Conservation (phyloP, 257 asterid genomes). For the Orobanche coerulescens region DNA sequence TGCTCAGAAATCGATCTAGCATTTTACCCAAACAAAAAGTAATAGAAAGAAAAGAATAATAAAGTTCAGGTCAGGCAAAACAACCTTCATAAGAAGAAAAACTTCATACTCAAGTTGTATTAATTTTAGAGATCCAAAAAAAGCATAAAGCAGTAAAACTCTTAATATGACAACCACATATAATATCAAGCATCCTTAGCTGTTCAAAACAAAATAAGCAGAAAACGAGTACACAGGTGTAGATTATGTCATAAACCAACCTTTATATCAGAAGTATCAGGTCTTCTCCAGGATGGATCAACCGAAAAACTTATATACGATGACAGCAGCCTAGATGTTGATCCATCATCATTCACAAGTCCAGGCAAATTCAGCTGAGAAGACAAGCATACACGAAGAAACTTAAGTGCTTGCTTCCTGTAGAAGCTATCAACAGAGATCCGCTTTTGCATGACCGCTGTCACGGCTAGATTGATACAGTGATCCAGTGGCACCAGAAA, state of each 20-base stretch:
- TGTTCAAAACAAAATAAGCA: no score
- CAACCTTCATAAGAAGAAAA: no score
- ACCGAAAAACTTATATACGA: constrained; percentile 66
- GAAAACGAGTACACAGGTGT: no score
- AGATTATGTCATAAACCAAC: constrained; percentile 33
- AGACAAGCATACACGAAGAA: constrained; percentile 89
- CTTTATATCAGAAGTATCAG: constrained; percentile 85
- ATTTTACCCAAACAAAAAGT: no score
- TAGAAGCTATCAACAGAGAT: constrained; percentile 65
- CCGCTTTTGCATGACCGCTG: constrained; percentile 83
- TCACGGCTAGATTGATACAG: constrained; percentile 92
- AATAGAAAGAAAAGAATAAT: no score
- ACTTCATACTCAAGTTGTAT: no score
- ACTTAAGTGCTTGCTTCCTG: constrained; percentile 82
- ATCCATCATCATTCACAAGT: constrained; percentile 63
- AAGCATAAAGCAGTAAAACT: no score
- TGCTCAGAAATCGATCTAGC: no score
- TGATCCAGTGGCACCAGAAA: constrained; percentile 97
- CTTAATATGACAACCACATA: no score
- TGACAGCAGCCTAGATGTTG: constrained; percentile 60
- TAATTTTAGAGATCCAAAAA: no score
- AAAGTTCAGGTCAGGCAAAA: no score
- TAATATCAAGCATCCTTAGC: no score
- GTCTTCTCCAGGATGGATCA: constrained; percentile 83
- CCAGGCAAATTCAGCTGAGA: constrained; percentile 98